Evolutionary conservation across 148 eudicot genomes (phyloP), one percentile per base, ranked within the genome.

Genomic region (Vaccinium corymbosum): DNA sequence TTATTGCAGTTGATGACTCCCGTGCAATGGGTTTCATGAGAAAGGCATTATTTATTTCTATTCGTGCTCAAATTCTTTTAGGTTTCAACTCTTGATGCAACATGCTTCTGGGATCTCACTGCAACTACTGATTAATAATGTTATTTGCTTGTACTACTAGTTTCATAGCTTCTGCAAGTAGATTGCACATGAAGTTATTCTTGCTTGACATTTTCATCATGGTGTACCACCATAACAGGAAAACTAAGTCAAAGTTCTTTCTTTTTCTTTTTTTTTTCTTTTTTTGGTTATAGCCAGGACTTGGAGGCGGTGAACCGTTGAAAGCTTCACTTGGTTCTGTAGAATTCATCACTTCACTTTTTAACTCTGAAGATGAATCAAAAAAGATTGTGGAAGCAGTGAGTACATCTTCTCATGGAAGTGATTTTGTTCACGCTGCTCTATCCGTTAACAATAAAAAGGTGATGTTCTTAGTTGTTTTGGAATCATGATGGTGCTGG

Each of bases 311-410:
- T 79, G 86, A 89, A 91, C 91, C 91, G 48, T 80, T 92, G 80
- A 93, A 89, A 92, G 99, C 98, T 83, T 92, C 92, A 70, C 87
- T 97, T 83, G 99, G 99, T 81, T 97, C 99, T 83, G 95, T 97
- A 61, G 99, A 97, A 81, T 97, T 90, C 88, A 89, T 97, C 68
- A 88, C 93, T 82, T 97, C 99, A 87, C 94, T 91, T 51, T 91
- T 90, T 82, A 86, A 88, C 73, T 93, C 92, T 61, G 88, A 89
- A 89, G 95, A 87, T 87, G 97, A 91, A 88, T 97, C 95, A 15
- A 83, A 52, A 82, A 94, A 89, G 88, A 89, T 97, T 56, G 89
- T 83, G 91, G 90, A 94, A 85, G 99, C 99, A 62, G 92, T 93
- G 83, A 86, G 80, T 86, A 85, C 91, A 49, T 97, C 99, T 64